Evolutionary conservation across 495 filamentous ascomycete genomes (phyloP).

Genomic region (Hyaloscypha hepaticicola): DNA sequence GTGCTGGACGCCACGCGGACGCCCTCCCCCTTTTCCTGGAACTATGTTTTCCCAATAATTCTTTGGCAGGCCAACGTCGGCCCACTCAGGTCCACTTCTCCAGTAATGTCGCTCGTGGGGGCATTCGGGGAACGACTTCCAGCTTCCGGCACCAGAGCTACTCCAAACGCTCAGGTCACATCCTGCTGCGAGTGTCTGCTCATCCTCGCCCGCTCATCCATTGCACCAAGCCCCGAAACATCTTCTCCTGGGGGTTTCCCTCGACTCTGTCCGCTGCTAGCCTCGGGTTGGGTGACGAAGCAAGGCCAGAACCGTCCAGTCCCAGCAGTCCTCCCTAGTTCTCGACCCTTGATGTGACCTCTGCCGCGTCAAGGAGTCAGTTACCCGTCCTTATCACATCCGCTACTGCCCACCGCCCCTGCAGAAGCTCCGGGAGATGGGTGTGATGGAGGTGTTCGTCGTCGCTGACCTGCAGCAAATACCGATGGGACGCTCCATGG

Average conservation of each 20-base stretch:
- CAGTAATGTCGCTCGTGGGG: background rate
- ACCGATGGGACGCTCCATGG: slow-evolving; percentile 1
- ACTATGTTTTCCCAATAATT: too few relatives aligned
- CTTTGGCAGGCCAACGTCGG: too few relatives aligned
- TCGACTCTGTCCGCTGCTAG: too few relatives aligned
- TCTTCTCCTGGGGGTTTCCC: too few relatives aligned
- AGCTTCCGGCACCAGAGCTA: background rate
- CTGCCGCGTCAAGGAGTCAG: background rate
- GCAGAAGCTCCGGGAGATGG: slow-evolving; percentile 3
- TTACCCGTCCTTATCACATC: background rate
- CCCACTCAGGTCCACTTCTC: background rate
- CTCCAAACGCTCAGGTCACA: background rate
- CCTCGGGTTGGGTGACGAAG: background rate
- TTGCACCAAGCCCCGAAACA: background rate
- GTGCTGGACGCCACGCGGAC: background rate
- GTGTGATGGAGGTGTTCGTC: background rate
- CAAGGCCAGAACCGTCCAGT: background rate
- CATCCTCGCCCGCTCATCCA: background rate
- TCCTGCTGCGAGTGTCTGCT: background rate
- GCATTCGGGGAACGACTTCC: background rate
- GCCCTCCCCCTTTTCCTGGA: background rate
- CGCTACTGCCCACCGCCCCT: background rate
- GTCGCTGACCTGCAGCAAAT: background rate
- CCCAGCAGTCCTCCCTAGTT: too few relatives aligned
- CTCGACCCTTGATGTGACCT: background rate